Percentiles rank a stretch among this genome's conserved stretches.
phyloP scores from a whole-genome alignment of 164 flowering plant genomes.

The Santalum album region DNA sequence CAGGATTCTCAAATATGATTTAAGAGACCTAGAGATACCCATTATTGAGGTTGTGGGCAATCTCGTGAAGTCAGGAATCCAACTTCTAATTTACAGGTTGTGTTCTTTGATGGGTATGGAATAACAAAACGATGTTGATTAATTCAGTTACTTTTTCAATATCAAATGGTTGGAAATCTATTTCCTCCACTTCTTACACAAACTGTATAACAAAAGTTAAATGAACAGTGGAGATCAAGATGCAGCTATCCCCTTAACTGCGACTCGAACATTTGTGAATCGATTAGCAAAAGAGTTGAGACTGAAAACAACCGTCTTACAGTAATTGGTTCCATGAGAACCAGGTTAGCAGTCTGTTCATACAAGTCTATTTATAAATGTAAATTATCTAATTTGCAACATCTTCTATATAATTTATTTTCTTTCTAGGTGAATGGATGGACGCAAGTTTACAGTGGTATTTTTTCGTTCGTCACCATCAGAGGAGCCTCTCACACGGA shows the following conservation, averaged over 20 bases:
- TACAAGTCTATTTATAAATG: too few species aligned
- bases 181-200: too few species aligned
- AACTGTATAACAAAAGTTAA: too few species aligned
- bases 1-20: neutral
- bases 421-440: neutral
- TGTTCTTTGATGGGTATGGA: too few species aligned
- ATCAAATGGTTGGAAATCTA: too few species aligned
- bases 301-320: neutral
- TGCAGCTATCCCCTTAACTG: neutral
- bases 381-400: too few species aligned
- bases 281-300: neutral
- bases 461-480: neutral
- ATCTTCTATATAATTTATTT: too few species aligned
- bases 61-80: neutral
- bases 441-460: neutral
- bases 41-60: neutral
- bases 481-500: conserved; percentile 1
- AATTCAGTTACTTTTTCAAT: too few species aligned
- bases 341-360: too few species aligned
- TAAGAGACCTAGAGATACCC: neutral
- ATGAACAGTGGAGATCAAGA: conserved; percentile 5
- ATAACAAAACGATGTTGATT: too few species aligned
- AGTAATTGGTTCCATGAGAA: too few species aligned
- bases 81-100: neutral
- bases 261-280: neutral